phyloP scores from a whole-genome alignment of 306 rosid genomes.

The Arachis stenosperma region DNA sequence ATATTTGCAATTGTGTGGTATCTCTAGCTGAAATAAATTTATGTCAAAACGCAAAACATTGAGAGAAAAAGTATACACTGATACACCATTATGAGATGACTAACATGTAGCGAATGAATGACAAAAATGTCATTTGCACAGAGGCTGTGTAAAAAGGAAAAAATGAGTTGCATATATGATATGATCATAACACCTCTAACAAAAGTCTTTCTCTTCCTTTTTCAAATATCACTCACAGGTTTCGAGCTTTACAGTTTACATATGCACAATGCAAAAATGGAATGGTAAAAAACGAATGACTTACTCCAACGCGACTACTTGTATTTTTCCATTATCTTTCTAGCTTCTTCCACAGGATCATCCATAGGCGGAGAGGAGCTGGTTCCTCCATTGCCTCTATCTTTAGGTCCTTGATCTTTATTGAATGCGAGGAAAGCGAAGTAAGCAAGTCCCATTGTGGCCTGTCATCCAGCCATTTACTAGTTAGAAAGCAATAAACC shows the following conservation, averaged over 20 bases:
- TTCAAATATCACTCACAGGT: slow-evolving; percentile 16
- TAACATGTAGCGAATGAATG: not conserved
- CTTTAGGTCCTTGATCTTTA: slow-evolving; percentile 67
- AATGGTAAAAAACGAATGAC: slow-evolving; percentile 35
- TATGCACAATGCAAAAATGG: slow-evolving; percentile 34
- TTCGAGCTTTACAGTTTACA: slow-evolving; percentile 34
- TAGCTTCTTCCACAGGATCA: slow-evolving; percentile 87
- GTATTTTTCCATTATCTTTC: slow-evolving; percentile 95
- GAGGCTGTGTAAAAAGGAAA: slow-evolving; percentile 15
- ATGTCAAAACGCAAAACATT: not conserved
- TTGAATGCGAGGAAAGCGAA: slow-evolving; percentile 81
- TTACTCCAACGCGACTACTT: slow-evolving; percentile 53
- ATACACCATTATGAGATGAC: not conserved
- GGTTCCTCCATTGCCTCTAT: slow-evolving; percentile 44
- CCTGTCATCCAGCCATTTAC: slow-evolving; percentile 56
- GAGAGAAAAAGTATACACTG: not conserved
- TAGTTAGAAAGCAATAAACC: not conserved
- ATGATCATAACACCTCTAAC: slow-evolving; percentile 15
- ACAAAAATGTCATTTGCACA: slow-evolving; percentile 26
- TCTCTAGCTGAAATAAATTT: not conserved
- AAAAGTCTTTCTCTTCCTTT: slow-evolving; percentile 14
- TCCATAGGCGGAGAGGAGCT: slow-evolving; percentile 50
- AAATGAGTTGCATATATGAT: slow-evolving; percentile 14
- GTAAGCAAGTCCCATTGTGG: slow-evolving; percentile 81
- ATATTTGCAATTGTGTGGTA: not conserved